phyloP scores from a whole-genome alignment of 2,329 filamentous ascomycete genomes.

The Microsporum audouinii region DNA sequence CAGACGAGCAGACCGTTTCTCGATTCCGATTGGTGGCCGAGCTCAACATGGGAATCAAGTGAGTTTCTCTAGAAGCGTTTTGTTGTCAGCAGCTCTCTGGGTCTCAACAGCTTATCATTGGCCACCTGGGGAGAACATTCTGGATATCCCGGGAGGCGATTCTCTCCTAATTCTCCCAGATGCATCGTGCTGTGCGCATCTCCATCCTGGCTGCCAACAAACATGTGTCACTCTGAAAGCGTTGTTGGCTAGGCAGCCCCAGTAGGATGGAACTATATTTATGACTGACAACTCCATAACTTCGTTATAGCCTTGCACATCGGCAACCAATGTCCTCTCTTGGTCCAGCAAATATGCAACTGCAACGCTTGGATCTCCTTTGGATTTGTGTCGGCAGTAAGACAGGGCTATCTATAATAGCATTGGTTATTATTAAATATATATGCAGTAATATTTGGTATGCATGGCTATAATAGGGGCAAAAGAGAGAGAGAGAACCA shows the following conservation, averaged over 20 bases:
- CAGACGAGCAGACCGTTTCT: neutral
- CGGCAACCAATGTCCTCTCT: neutral
- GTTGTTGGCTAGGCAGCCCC: neutral
- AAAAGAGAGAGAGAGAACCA: neutral
- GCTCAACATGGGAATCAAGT: conserved; percentile 31
- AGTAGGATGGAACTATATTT: neutral
- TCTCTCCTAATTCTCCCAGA: neutral
- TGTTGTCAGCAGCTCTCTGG: neutral
- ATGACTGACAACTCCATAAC: neutral
- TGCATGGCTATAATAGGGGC: neutral
- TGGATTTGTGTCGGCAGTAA: neutral
- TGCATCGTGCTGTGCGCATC: conserved; percentile 2
- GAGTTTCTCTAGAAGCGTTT: neutral
- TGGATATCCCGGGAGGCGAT: neutral
- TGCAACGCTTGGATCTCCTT: neutral
- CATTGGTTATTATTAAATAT: conserved; percentile 1
- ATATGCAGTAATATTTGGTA: neutral
- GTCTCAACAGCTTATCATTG: neutral
- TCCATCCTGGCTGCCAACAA: neutral
- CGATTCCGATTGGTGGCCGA: conserved; percentile 30
- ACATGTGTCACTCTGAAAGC: neutral
- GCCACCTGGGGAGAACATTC: neutral
- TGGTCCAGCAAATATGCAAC: neutral
- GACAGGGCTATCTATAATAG: neutral
- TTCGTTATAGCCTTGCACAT: neutral